Base-by-base conservation (phyloP, 2,329 filamentous ascomycete species). In the Aspergillus udagawae region DNA sequence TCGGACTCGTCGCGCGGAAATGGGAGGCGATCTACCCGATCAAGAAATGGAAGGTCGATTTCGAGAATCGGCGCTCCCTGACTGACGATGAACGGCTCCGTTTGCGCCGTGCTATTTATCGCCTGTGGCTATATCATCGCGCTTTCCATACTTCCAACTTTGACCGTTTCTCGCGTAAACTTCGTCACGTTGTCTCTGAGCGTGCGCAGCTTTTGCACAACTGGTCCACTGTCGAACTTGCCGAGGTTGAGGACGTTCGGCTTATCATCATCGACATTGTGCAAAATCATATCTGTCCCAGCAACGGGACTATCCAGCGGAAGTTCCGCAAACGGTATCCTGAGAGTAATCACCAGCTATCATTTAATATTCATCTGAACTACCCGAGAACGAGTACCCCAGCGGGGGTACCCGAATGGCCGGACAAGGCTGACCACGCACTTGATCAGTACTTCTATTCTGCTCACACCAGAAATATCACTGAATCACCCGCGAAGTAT, bases 11-110 rank as follows among this genome's bases (percentile, higher is more conserved):
- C 1, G 84, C 84, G 4, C 77, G 79, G 64, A 79, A 80, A 63
- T 86, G 83, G 80, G 81, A 82, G 64, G 75, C 78, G n/a, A 78
- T 86, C n/a, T 87, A 86, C 64, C 83, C 83, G 0, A 77, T 82
- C 66, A 84, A 85, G 70, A 85, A 85, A 67, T 87, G 84, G 84
- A 85, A 84, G 63, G 66, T 74, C 55, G 79, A 84, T 62, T 85
- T 76, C 60, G 79, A 81, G 55, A 74, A 80, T 55, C 80, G 84
- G 9, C 81, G 84, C 9, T 75, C 82, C 2, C 71, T 87, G 50
- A 79, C 75, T 0, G 58, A 61, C 38, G 59, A 73, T 2, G 84
- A 87, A 66, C 77, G 79, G 3, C 80, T 77, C 51, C 73, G 74
- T 5, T 65, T 86, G 10, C 79, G 84, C 10, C 78, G 83, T 44